Conservation (phyloP, 371 early-diverging fungal species). For the Mortierella sp. region DNA sequence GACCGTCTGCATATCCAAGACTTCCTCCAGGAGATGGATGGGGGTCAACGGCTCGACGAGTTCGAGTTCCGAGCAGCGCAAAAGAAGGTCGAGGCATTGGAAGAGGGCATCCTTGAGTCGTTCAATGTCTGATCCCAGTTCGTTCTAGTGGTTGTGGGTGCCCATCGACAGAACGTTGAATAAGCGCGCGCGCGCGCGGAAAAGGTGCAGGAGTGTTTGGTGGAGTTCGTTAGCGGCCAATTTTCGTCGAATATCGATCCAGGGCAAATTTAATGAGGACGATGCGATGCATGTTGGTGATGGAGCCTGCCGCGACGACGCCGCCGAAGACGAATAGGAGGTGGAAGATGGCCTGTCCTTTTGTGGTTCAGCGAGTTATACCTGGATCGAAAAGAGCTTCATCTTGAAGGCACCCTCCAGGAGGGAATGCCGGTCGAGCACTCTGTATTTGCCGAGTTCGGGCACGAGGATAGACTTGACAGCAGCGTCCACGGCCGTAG, state of each 20-base stretch:
- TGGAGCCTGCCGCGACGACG: conserved; percentile 10
- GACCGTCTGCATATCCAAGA: conserved; percentile 76
- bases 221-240: conserved; percentile 7
- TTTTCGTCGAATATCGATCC: neutral
- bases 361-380: conserved; percentile 19
- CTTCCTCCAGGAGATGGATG: conserved; percentile 73
- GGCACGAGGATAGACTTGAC: conserved; percentile 27
- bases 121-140: conserved; percentile 24
- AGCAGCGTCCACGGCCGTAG: conserved; percentile 21
- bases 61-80: conserved; percentile 47
- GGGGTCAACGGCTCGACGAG: conserved; percentile 64
- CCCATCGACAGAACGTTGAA: neutral
- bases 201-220: conserved; percentile 14
- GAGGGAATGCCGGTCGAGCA: conserved; percentile 24
- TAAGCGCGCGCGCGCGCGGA: neutral
- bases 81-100: conserved; percentile 36
- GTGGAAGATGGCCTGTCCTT: neutral
- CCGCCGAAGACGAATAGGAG: neutral
- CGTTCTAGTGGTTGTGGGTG: conserved; percentile 25
- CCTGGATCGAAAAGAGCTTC: conserved; percentile 43
- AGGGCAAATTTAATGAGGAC: neutral
- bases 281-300: neutral
- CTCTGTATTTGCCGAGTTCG: conserved; percentile 21
- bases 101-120: conserved; percentile 42
- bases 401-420: conserved; percentile 51